A percentile compares a stretch with the other conserved stretches of the same genome.
These are phyloP conservation scores for Lentinus brumalis DNA, from an alignment of 768 basidiomycete genomes.

Conservation along the genomic window DNA sequence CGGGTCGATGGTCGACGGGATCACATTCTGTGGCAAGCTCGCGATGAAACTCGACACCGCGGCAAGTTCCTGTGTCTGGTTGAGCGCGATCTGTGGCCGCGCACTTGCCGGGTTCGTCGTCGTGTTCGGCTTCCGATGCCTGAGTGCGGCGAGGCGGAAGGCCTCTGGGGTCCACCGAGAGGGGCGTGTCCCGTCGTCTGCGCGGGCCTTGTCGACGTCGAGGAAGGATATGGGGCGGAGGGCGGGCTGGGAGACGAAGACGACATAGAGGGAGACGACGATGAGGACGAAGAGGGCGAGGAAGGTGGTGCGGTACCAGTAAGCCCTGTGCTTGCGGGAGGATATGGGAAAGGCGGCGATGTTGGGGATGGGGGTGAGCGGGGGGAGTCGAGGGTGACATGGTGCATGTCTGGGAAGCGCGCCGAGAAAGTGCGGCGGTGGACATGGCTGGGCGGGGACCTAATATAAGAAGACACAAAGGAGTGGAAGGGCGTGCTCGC, in stretches of 20 bases:
- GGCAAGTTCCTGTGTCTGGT: slow-evolving; percentile 65
- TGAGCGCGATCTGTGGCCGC: slow-evolving; percentile 48
- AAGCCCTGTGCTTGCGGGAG: slow-evolving; percentile 40
- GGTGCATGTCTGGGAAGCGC: slow-evolving; percentile 29
- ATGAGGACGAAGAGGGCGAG: slow-evolving; percentile 55
- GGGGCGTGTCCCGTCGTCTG: slow-evolving; percentile 33
- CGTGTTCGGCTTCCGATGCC: slow-evolving; percentile 15
- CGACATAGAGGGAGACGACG: slow-evolving; percentile 54
- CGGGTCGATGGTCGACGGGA: slow-evolving; percentile 69
- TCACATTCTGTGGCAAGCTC: slow-evolving; percentile 72
- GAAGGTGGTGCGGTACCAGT: slow-evolving; percentile 54
- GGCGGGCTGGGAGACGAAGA: slow-evolving; percentile 51
- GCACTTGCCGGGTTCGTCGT: background rate
- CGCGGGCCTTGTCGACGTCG: slow-evolving; percentile 16
- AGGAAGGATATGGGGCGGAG: slow-evolving; percentile 38
- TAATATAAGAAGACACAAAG: slow-evolving; percentile 21
- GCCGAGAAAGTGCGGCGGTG: slow-evolving; percentile 32
- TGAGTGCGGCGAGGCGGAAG: slow-evolving; percentile 32
- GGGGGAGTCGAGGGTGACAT: slow-evolving; percentile 28
- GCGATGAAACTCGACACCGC: slow-evolving; percentile 75
- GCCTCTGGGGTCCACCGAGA: slow-evolving; percentile 33
- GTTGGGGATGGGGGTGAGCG: slow-evolving; percentile 30
- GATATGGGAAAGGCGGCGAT: slow-evolving; percentile 25
- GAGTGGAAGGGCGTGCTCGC: slow-evolving; percentile 17
- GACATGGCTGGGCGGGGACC: slow-evolving; percentile 23